Conservation (phyloP, 2,329 filamentous ascomycete genomes). For the Cadophora sp. region DNA sequence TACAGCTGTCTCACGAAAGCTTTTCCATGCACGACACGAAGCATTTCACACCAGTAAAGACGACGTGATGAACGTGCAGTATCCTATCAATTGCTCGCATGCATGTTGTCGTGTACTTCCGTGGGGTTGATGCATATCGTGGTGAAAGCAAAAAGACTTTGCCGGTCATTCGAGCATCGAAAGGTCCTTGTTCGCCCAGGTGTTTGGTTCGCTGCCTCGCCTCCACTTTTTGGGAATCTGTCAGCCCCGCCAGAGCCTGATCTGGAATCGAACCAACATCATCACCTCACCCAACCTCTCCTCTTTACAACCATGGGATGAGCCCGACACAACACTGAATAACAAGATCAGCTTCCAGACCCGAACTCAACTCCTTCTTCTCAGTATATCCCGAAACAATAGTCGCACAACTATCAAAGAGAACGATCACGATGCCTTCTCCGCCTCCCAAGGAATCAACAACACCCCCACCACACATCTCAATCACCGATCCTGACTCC, state of each 20-base stretch:
- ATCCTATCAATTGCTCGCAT: slow-evolving; percentile 12
- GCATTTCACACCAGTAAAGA: slow-evolving; percentile 23
- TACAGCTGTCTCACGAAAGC: slow-evolving; percentile 5
- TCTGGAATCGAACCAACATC: slow-evolving; percentile 3
- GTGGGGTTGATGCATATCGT: neutral
- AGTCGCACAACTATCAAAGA: neutral
- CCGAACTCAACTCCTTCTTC: neutral
- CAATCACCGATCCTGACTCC: slow-evolving; percentile 29
- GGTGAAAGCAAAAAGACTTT: slow-evolving; percentile 1
- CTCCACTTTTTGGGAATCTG: neutral
- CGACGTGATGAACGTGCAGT: neutral
- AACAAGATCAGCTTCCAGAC: neutral
- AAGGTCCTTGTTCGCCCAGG: neutral
- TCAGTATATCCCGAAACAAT: neutral
- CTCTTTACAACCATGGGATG: slow-evolving; percentile 9
- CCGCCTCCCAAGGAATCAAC: slow-evolving; percentile 32
- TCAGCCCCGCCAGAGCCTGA: slow-evolving; percentile 13
- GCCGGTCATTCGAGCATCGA: neutral
- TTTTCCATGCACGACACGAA: slow-evolving; percentile 24
- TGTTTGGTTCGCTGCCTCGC: slow-evolving; percentile 11
- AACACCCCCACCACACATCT: slow-evolving; percentile 35
- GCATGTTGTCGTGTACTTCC: slow-evolving; percentile 21
- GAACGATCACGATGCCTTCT: slow-evolving; percentile 29
- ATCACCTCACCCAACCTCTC: slow-evolving; percentile 5
- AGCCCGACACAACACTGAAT: neutral